Base-by-base conservation (phyloP, 768 basidiomycete species). In the Pholiota molesta region DNA sequence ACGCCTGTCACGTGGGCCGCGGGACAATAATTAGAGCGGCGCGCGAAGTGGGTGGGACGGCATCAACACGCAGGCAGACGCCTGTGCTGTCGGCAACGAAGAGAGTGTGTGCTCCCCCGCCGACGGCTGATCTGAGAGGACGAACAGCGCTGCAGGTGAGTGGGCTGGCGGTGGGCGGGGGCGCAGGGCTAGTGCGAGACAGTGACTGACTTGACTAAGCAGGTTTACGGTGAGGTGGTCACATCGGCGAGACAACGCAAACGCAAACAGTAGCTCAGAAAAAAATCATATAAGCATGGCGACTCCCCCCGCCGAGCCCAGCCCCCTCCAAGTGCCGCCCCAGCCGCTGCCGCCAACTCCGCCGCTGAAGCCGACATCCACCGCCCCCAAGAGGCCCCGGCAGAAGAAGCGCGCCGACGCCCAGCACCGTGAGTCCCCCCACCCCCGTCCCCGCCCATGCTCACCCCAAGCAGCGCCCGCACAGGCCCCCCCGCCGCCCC, bases 301-400 rank as follows among this genome's bases (percentile, higher is more conserved):
- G 74, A 76, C 80, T 72, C 79, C 84, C 75, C 78, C 79, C 77
- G 79, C 75, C 65, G 78, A 81, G 70, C 74, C 78, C 73, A 74
- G 71, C 71, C 71, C 67, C 66, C 69, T 72, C 61, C 65, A 73
- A 72, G 63, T 80, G 80, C 80, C 79, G 80, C 78, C 71, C 62
- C 73, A 79, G 79, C 78, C 80, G 78, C 72, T 72, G 65, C 72
- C 75, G 77, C 74, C 77, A 75, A 76, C 78, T 73, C 76, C 79
- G 75, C 68, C 72, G 61, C 64, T 74, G 53, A 79, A 80, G 81
- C 80, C 83, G 81, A 76, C 74, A 61, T 66, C 76, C 65, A 65
- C 75, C 67, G 64, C 77, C 35, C 67, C 74, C 67, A 88, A 78
- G 73, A 86, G 80, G 71, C 68, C 73, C 58, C 86, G 86, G 82